A percentile compares a stretch with the other conserved stretches of the same genome.
These are phyloP conservation scores for Pelomyxa schiedti DNA, from an alignment of 78 protist species.

Conservation along the genomic window DNA sequence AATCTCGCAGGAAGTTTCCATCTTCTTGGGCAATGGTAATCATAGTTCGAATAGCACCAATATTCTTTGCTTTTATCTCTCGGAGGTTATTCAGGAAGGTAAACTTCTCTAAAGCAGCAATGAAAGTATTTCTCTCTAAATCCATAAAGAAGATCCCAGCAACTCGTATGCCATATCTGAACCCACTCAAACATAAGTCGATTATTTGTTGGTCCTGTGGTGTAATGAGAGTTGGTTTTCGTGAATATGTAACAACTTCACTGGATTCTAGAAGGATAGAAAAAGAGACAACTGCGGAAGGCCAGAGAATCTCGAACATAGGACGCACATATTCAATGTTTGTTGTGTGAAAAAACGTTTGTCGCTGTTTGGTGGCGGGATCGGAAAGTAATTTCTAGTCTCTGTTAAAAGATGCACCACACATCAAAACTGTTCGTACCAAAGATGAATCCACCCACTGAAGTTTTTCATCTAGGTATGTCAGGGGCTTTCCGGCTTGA, in stretches of 20 bases:
- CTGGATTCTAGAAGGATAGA: slow-evolving; percentile 55
- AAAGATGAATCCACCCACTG: too few relatives aligned
- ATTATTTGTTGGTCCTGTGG: slow-evolving; percentile 25
- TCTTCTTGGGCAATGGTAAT: slow-evolving; percentile 62
- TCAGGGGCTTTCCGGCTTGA: too few relatives aligned
- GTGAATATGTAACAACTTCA: too few relatives aligned
- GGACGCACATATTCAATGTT: slow-evolving; percentile 25
- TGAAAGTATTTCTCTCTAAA: slow-evolving; percentile 82
- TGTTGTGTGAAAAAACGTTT: slow-evolving; percentile 28
- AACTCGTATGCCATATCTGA: slow-evolving; percentile 52
- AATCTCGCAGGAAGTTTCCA: slow-evolving; percentile 67
- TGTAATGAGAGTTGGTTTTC: too few relatives aligned
- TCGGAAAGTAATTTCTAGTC: too few relatives aligned
- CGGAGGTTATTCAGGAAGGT: slow-evolving; percentile 41
- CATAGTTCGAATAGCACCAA: slow-evolving; percentile 64
- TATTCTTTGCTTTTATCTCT: slow-evolving; percentile 67
- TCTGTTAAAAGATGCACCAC: too few relatives aligned
- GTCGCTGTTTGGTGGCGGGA: neutral
- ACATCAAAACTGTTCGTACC: too few relatives aligned
- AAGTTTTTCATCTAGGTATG: too few relatives aligned
- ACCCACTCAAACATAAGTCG: slow-evolving; percentile 65
- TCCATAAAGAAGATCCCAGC: slow-evolving; percentile 50
- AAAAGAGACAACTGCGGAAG: slow-evolving; percentile 56
- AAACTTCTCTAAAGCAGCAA: slow-evolving; percentile 75
- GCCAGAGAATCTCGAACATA: slow-evolving; percentile 63